Evolutionary conservation across 179 eudicot genomes (phyloP).

Genomic region (Spinacia oleracea): DNA sequence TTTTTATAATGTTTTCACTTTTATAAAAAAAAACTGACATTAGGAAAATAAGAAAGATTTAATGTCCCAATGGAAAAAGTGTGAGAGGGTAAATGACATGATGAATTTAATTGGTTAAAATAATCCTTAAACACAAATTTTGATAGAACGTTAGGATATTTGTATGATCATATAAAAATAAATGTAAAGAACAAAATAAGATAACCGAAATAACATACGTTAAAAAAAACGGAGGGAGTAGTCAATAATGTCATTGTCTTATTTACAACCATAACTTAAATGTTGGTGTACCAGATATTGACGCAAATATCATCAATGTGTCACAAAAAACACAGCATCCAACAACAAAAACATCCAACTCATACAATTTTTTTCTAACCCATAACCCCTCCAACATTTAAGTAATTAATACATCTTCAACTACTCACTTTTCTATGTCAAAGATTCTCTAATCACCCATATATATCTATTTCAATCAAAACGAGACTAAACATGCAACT

Average conservation of each 20-base stretch:
- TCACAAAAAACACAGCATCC: background rate
- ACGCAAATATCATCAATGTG: conserved; percentile 1
- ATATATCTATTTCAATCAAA: background rate
- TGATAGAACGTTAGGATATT: too few relatives aligned
- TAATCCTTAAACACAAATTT: too few relatives aligned
- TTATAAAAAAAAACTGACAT: too few relatives aligned
- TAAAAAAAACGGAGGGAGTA: too few relatives aligned
- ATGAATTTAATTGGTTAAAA: too few relatives aligned
- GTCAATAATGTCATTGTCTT: background rate
- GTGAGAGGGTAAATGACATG: too few relatives aligned
- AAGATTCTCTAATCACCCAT: background rate
- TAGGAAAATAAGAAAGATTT: too few relatives aligned
- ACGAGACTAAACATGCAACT: background rate
- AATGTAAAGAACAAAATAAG: too few relatives aligned
- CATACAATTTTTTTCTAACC: background rate
- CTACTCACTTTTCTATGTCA: background rate
- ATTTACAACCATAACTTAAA: conserved; percentile 3
- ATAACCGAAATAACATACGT: too few relatives aligned
- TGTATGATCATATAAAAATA: too few relatives aligned
- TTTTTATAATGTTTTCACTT: too few relatives aligned
- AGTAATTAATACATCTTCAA: background rate
- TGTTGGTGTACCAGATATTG: background rate
- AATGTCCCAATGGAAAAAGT: too few relatives aligned
- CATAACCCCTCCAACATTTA: background rate
- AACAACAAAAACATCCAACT: conserved; percentile 4